These are phyloP conservation scores for Blastobotrys malaysiensis DNA, from an alignment of 1,139 yeast species.

Conservation along the genomic window DNA sequence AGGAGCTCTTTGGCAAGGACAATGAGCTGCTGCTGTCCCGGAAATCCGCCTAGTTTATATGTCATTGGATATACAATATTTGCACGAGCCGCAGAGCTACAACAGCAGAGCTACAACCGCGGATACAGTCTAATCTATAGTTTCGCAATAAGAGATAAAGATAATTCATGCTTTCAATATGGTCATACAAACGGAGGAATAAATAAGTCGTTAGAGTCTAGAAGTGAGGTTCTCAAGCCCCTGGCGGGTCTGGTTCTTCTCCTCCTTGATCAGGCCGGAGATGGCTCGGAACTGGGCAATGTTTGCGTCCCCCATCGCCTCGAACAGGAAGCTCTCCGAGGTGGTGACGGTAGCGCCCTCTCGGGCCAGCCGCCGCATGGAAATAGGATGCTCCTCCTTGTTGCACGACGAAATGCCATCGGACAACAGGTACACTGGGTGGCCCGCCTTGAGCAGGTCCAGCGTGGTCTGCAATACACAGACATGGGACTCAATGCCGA, in stretches of 20 bases:
- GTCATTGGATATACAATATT: no score
- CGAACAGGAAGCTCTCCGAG: constrained; percentile 36
- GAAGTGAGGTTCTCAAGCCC: constrained; percentile 16
- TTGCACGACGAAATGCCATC: constrained; percentile 27
- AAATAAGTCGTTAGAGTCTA: neutral
- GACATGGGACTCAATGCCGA: constrained; percentile 29
- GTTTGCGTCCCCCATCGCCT: constrained; percentile 37
- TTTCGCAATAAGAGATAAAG: neutral
- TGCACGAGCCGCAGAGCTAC: no score
- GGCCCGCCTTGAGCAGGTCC: constrained; percentile 24
- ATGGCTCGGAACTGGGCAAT: constrained; percentile 18
- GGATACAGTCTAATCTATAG: neutral
- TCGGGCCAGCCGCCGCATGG: constrained; percentile 21
- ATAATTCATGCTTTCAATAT: no score
- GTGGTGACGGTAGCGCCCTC: constrained; percentile 30
- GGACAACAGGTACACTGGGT: constrained; percentile 25
- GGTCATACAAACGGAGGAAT: no score
- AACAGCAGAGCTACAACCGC: neutral
- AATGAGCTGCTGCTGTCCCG: constrained; percentile 24
- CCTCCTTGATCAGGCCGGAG: constrained; percentile 21
- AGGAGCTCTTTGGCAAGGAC: constrained; percentile 24
- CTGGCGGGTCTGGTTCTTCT: constrained; percentile 12
- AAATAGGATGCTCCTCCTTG: constrained; percentile 25
- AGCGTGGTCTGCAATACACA: constrained; percentile 28
- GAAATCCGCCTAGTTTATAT: constrained; percentile 7